These are phyloP conservation scores for Myriosclerotinia scirpicola DNA, from an alignment of 2,329 filamentous ascomycete genomes.

Conservation along the genomic window DNA sequence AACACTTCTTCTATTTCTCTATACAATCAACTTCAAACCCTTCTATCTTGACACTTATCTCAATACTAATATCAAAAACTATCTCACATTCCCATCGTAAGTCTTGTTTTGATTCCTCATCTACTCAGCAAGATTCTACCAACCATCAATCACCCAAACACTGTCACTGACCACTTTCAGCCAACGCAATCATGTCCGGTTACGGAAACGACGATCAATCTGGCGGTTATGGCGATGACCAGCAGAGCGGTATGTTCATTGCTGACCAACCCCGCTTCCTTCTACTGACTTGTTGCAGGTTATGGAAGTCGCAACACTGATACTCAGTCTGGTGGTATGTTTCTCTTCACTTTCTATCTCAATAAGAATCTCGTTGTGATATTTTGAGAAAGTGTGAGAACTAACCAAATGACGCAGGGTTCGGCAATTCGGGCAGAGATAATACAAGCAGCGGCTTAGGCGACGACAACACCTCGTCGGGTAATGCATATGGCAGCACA, in stretches of 20 bases:
- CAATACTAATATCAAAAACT: neutral
- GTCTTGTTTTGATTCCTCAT: neutral
- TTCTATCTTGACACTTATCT: neutral
- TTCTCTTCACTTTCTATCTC: neutral
- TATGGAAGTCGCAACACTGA: neutral
- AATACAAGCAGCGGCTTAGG: neutral
- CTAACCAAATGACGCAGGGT: neutral
- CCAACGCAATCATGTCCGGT: constrained; percentile 12
- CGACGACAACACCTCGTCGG: neutral
- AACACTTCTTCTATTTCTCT: neutral
- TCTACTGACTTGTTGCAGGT: neutral
- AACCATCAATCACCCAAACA: neutral
- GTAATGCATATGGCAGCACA: neutral
- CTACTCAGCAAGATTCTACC: neutral
- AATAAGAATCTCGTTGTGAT: neutral
- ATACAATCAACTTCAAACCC: neutral
- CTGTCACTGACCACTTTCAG: too few relatives aligned
- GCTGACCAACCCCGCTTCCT: neutral
- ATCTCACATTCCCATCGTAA: neutral
- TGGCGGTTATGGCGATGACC: neutral
- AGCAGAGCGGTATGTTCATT: neutral
- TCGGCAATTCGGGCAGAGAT: neutral
- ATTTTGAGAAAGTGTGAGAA: neutral
- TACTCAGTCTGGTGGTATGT: constrained; percentile 15
- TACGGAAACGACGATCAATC: constrained; percentile 19